Percentiles rank a stretch among this genome's conserved stretches.
phyloP scores from a whole-genome alignment of 805 yeast genomes.

The Schizosaccharomyces osmophilus region DNA sequence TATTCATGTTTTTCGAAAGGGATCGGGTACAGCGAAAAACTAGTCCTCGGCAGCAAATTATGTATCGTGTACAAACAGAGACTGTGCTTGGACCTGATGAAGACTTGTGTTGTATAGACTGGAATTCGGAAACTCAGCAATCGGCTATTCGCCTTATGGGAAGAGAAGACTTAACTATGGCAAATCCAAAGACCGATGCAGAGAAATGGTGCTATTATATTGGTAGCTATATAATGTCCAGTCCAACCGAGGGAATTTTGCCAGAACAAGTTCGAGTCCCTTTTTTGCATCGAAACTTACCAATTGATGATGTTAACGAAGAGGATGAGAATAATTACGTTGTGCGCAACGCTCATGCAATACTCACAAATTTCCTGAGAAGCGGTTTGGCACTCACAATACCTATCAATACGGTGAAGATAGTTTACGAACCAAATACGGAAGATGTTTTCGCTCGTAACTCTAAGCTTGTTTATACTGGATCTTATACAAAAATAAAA shows the following conservation, averaged over 20 bases:
- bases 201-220: slow-evolving; percentile 83
- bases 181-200: slow-evolving; percentile 40
- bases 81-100: slow-evolving; percentile 64
- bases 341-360: background rate
- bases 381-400: background rate
- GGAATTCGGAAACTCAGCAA: slow-evolving; percentile 24
- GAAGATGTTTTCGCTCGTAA: background rate
- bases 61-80: slow-evolving; percentile 73
- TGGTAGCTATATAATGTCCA: slow-evolving; percentile 78
- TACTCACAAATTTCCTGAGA: background rate
- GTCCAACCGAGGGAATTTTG: slow-evolving; percentile 89
- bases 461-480: background rate
- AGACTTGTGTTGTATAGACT: slow-evolving; percentile 73
- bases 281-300: slow-evolving; percentile 29
- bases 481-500: background rate
- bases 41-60: slow-evolving; percentile 64
- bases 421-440: background rate
- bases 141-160: slow-evolving; percentile 65
- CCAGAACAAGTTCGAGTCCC: slow-evolving; percentile 57
- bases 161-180: slow-evolving; percentile 66
- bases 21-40: slow-evolving; percentile 45
- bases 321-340: background rate
- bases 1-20: slow-evolving; percentile 54
- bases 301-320: slow-evolving; percentile 1
- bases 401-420: background rate